These are phyloP conservation scores for Pichia phayaonensis DNA, from an alignment of 805 yeast genomes.

Conservation along the genomic window DNA sequence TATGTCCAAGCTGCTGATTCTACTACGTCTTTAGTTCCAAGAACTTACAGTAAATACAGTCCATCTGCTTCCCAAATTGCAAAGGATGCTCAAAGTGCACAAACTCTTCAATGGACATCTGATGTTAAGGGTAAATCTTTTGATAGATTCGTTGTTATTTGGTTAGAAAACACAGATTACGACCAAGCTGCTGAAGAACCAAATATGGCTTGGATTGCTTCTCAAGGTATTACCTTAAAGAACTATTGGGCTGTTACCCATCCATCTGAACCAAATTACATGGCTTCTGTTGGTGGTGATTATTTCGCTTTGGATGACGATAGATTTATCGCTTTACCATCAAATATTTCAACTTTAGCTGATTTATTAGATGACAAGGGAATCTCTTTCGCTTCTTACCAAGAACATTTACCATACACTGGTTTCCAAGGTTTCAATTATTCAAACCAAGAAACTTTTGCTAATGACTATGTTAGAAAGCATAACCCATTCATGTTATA, in stretches of 20 bases:
- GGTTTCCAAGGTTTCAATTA: conserved; percentile 43
- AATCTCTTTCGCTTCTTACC: conserved; percentile 48
- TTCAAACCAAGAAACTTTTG: conserved; percentile 33
- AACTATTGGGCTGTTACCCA: conserved; percentile 48
- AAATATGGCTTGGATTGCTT: conserved; percentile 35
- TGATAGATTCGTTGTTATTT: conserved; percentile 36
- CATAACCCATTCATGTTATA: conserved; percentile 41
- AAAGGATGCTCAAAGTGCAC: conserved; percentile 28
- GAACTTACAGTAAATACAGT: conserved; percentile 24
- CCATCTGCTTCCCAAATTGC: conserved; percentile 30
- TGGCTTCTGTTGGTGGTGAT: conserved; percentile 44
- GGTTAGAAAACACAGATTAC: conserved; percentile 46
- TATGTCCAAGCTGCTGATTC: conserved; percentile 1
- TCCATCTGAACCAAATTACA: conserved; percentile 49
- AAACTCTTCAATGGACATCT: conserved; percentile 26
- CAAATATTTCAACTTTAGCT: conserved; percentile 39
- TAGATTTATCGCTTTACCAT: conserved; percentile 36
- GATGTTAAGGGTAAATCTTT: conserved; percentile 33
- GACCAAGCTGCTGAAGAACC: conserved; percentile 41
- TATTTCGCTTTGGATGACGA: conserved; percentile 42
- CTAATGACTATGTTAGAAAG: conserved; percentile 44
- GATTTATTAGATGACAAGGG: conserved; percentile 39
- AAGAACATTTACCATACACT: conserved; percentile 45
- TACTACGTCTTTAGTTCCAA: conserved; percentile 3
- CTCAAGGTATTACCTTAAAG: conserved; percentile 37